phyloP scores from a whole-genome alignment of 805 yeast genomes.

The Ogataea thermomethanolica region DNA sequence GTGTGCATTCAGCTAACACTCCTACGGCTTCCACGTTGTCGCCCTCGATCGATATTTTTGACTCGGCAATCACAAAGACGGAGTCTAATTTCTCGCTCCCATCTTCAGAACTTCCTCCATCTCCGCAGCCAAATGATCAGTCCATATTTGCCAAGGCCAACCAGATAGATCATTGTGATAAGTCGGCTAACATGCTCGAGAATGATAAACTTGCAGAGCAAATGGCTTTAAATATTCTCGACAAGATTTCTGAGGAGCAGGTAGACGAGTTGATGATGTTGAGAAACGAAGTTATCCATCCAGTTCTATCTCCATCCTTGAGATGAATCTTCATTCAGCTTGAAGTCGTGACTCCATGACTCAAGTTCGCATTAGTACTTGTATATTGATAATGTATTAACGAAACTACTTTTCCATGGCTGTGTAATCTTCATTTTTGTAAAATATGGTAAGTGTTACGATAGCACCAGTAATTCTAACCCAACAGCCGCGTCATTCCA shows the following conservation, averaged over 20 bases:
- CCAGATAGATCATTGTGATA: constrained; percentile 34
- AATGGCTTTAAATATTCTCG: constrained; percentile 33
- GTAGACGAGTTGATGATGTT: constrained; percentile 29
- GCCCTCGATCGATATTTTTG: constrained; percentile 7
- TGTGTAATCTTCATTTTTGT: constrained; percentile 5
- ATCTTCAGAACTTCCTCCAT: constrained; percentile 2
- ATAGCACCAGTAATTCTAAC: background rate
- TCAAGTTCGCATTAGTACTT: constrained; percentile 3
- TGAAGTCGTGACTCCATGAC: constrained; percentile 2
- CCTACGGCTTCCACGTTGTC: constrained; percentile 10
- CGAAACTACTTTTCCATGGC: background rate
- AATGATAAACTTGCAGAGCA: constrained; percentile 34
- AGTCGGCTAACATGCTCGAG: constrained; percentile 20
- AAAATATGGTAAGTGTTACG: constrained; percentile 6
- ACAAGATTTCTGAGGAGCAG: constrained; percentile 30
- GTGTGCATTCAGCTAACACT: constrained; percentile 16
- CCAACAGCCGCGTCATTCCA: constrained; percentile 39
- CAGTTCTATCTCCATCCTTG: constrained; percentile 14
- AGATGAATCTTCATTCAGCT: constrained; percentile 11
- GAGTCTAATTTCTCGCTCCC: constrained; percentile 8
- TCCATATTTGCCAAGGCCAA: constrained; percentile 30
- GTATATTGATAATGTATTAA: background rate
- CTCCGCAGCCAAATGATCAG: constrained; percentile 9
- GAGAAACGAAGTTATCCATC: constrained; percentile 27
- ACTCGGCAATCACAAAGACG: constrained; percentile 4